A percentile compares a stretch with the other conserved stretches of the same genome.
Evolutionary conservation across 345 rosid species (phyloP).

Genomic region (Iberis pinnata): DNA sequence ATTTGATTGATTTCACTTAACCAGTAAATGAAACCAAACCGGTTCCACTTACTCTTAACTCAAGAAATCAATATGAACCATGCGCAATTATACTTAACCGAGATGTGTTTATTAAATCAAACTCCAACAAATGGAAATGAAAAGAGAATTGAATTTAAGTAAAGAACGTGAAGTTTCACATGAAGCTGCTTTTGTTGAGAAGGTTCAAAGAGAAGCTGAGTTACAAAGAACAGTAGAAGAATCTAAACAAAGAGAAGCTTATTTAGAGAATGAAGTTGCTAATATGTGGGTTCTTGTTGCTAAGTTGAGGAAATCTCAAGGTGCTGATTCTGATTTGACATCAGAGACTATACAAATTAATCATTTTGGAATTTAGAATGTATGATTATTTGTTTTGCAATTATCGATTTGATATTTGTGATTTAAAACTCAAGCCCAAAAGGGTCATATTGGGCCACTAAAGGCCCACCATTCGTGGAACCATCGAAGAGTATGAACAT

Average conservation of each 20-base stretch:
- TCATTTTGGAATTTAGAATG: constrained; percentile 24
- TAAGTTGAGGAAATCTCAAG: constrained; percentile 67
- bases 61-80: too few relatives aligned
- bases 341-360: constrained; percentile 22
- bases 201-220: constrained; percentile 63
- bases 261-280: constrained; percentile 93
- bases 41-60: too few relatives aligned
- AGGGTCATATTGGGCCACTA: too few relatives aligned
- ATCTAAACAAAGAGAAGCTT: constrained; percentile 86
- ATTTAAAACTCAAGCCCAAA: too few relatives aligned
- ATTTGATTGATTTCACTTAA: too few relatives aligned
- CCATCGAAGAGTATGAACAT: too few relatives aligned
- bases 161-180: constrained; percentile 67
- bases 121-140: constrained; percentile 61
- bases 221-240: constrained; percentile 71
- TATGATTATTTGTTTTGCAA: neutral
- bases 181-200: constrained; percentile 63
- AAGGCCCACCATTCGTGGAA: too few relatives aligned
- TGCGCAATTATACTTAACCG: too few relatives aligned
- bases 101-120: too few relatives aligned
- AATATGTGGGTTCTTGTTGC: constrained; percentile 99
- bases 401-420: neutral
- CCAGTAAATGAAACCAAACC: too few relatives aligned
- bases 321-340: constrained; percentile 34
- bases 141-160: constrained; percentile 56